These are phyloP conservation scores for Termitomyces titanicus DNA, from an alignment of 768 basidiomycete species.

Conservation along the genomic window DNA sequence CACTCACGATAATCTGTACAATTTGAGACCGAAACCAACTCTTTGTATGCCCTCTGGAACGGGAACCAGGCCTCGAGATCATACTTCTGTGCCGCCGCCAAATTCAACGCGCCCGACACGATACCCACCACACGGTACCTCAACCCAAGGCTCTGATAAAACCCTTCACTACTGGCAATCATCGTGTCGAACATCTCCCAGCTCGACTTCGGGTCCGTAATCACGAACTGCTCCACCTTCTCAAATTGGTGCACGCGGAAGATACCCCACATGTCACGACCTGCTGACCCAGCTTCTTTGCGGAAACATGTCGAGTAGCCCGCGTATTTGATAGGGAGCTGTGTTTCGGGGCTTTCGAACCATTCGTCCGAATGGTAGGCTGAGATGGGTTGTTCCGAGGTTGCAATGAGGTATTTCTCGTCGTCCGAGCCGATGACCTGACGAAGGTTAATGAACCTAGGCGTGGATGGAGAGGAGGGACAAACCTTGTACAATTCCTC, in stretches of 20 bases:
- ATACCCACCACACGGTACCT: constrained; percentile 93
- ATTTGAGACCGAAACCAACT: constrained; percentile 96
- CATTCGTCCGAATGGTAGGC: constrained; percentile 95
- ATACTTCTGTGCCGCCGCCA: constrained; percentile 96
- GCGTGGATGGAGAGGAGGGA: background rate
- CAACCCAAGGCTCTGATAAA: constrained; percentile 92
- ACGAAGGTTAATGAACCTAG: background rate
- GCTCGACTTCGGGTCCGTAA: constrained; percentile 92
- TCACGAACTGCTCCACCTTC: constrained; percentile 96
- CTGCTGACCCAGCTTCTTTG: constrained; percentile 96
- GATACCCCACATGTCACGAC: constrained; percentile 99
- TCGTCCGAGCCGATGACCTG: constrained; percentile 87
- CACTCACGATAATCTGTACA: constrained; percentile 97
- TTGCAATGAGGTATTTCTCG: constrained; percentile 98
- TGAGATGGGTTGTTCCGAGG: constrained; percentile 98
- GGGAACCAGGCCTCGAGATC: constrained; percentile 99
- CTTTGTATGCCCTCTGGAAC: constrained; percentile 94
- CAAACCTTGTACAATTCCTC: constrained; percentile 94
- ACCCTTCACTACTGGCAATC: constrained; percentile 86
- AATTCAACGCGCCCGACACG: constrained; percentile 94
- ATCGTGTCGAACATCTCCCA: constrained; percentile 93
- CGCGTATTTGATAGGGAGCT: constrained; percentile 89
- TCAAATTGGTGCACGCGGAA: constrained; percentile 99
- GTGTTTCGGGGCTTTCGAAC: constrained; percentile 90
- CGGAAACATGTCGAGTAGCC: constrained; percentile 97